These are phyloP conservation scores for Celoporthe dispersa DNA, from an alignment of 2,329 filamentous ascomycete genomes.

Conservation along the genomic window DNA sequence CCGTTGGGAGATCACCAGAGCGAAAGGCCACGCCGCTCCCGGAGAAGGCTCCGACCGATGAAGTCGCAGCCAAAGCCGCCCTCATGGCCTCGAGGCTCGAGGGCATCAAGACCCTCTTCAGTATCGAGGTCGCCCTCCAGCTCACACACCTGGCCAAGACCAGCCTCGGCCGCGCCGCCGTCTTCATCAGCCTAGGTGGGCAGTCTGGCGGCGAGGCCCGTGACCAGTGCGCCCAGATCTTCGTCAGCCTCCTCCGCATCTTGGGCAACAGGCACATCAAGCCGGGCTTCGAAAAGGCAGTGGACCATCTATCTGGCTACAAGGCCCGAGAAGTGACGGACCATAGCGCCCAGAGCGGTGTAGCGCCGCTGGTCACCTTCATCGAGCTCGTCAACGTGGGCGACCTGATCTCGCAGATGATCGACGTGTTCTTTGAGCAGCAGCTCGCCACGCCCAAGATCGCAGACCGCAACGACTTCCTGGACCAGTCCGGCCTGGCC, in stretches of 20 bases:
- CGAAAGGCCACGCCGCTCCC: conserved; percentile 50
- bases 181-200: conserved; percentile 80
- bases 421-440: conserved; percentile 98
- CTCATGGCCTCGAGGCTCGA: conserved; percentile 95
- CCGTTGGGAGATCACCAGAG: conserved; percentile 46
- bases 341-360: conserved; percentile 67
- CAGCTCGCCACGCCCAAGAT: conserved; percentile 84
- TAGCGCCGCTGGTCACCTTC: conserved; percentile 92
- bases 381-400: conserved; percentile 97
- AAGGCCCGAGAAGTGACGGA: conserved; percentile 82
- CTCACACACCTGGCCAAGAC: conserved; percentile 88
- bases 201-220: conserved; percentile 81
- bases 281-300: conserved; percentile 90
- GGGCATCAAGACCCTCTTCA: conserved; percentile 93
- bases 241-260: conserved; percentile 81
- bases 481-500: conserved; percentile 87
- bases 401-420: conserved; percentile 97
- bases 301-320: conserved; percentile 87
- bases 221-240: conserved; percentile 88
- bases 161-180: conserved; percentile 81
- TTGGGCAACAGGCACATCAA: conserved; percentile 87
- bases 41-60: conserved; percentile 78
- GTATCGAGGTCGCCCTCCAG: conserved; percentile 90
- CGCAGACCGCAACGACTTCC: conserved; percentile 90
- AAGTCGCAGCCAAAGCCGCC: conserved; percentile 95